Percentiles rank a stretch among this genome's conserved stretches.
phyloP scores from a whole-genome alignment of 2,329 filamentous ascomycete species.

The Alternaria ethzedia region DNA sequence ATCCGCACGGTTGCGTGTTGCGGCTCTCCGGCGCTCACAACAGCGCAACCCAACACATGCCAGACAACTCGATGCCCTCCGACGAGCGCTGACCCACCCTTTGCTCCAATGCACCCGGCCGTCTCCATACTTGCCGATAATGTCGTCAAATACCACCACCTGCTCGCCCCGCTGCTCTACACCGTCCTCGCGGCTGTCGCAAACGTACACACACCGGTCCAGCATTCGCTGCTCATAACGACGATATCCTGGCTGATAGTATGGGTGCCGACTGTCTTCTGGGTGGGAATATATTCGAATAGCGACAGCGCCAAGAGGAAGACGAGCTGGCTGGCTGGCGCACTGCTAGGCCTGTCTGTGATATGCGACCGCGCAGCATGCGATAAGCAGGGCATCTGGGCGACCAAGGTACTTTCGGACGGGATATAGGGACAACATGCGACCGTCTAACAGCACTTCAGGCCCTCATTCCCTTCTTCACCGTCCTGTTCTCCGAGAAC shows the following conservation, averaged over 20 bases:
- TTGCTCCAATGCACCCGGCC: constrained; percentile 48
- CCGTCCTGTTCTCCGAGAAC: constrained; percentile 39
- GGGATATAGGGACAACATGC: neutral
- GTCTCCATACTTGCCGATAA: constrained; percentile 37
- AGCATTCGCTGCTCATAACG: constrained; percentile 53
- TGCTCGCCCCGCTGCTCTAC: constrained; percentile 45
- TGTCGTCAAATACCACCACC: constrained; percentile 40
- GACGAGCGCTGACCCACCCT: constrained; percentile 37
- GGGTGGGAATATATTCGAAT: constrained; percentile 41
- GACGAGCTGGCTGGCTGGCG: constrained; percentile 50
- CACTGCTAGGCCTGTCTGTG: constrained; percentile 50
- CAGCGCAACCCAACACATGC: constrained; percentile 14
- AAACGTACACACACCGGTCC: constrained; percentile 42
- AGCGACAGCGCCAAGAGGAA: constrained; percentile 31
- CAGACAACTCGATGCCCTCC: constrained; percentile 37
- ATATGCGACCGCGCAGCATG: constrained; percentile 55
- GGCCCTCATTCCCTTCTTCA: constrained; percentile 45
- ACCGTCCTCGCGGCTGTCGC: constrained; percentile 44
- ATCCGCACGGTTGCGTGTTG: constrained; percentile 9
- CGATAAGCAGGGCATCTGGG: constrained; percentile 53
- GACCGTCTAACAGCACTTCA: constrained; percentile 6
- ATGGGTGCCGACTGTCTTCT: constrained; percentile 44
- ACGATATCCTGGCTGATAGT: constrained; percentile 52
- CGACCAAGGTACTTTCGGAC: constrained; percentile 50
- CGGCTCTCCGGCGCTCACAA: constrained; percentile 1